Base-by-base conservation (phyloP, 2,329 filamentous ascomycete species). In the Xylaria sp. region DNA sequence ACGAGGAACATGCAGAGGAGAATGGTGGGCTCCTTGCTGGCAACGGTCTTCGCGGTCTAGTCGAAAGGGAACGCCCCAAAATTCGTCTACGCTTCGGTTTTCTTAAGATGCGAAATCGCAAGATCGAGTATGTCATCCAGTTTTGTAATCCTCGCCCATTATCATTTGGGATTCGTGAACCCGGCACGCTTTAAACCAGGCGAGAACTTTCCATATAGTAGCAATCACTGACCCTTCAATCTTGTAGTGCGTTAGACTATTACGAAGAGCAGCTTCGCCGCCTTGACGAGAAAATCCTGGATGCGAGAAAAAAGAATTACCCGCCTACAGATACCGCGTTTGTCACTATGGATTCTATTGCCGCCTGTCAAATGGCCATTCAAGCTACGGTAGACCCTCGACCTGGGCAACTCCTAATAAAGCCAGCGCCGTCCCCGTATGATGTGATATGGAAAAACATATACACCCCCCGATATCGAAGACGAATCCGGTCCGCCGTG, bases 361-460 rank as follows among this genome's bases (percentile, higher is more conserved):
- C 94, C 15, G 91, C 94, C 36, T 90, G 89, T 73, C 96, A 99
- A 82, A 97, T 98, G 94, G 93, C 94, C 28, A 93, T 97, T 50
- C 96, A 99, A 80, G 94, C 96, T 4, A 90, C 97, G 12, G 89
- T 99, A 61, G 95, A 98, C 76, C 94, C 96, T 3, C 91, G 92
- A 12, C 96, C 97, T 0, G 90, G 94, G 66, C 91, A 92, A 68
- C 86, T 99, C 6, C 83, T 97, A 62, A 94, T 95, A 9, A 94
- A 93, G 67, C 87, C 92, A 32, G 94, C 95, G 2, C 96, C 96
- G 0, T 90, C 95, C 1, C 96, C 96, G 0, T 90, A 92, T 0
- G 95, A 98, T 77, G 90, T 99, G n/a, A 89, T 98, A 12, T 99
- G 97, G 96, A 86, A 86, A 70, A 97, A 98, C 76, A 98, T 94